Percentiles rank a stretch among this genome's conserved stretches.
These are phyloP conservation scores for Sclerotinia subarctica DNA, from an alignment of 2,329 filamentous ascomycete species.

Conservation along the genomic window DNA sequence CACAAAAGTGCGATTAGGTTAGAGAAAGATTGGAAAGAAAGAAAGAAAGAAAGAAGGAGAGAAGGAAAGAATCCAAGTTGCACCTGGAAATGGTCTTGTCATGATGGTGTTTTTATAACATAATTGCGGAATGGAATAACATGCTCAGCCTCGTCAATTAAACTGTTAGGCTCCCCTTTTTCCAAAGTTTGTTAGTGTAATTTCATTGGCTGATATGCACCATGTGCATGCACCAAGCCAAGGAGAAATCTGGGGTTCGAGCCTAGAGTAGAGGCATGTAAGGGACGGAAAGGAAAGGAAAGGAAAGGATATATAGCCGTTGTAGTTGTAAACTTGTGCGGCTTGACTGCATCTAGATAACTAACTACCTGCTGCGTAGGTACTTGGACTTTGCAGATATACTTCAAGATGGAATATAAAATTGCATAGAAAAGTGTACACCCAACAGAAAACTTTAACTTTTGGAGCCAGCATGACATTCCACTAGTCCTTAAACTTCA, in stretches of 20 bases:
- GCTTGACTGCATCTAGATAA: background rate
- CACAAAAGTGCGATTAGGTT: background rate
- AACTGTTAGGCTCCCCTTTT: background rate
- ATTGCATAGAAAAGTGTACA: too few species aligned
- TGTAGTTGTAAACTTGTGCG: too few species aligned
- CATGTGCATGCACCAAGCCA: background rate
- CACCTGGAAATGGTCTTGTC: background rate
- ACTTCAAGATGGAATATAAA: too few species aligned
- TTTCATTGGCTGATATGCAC: background rate
- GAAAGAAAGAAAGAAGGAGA: too few species aligned
- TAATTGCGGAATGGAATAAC: background rate
- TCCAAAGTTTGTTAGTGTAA: background rate
- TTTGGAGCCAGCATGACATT: background rate
- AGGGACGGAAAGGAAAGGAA: background rate
- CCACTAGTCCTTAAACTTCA: conserved; percentile 4
- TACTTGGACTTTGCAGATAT: background rate
- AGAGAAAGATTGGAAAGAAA: background rate
- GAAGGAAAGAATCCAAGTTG: background rate
- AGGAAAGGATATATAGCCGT: background rate
- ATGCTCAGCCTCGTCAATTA: conserved; percentile 2
- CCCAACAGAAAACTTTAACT: background rate
- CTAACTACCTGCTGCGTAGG: too few species aligned
- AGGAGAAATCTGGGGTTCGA: background rate
- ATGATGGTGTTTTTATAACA: background rate
- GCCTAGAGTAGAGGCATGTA: background rate